Percentiles rank a stretch among this genome's conserved stretches.
Conservation (phyloP, 306 rosid species). For the Delonix regia region DNA sequence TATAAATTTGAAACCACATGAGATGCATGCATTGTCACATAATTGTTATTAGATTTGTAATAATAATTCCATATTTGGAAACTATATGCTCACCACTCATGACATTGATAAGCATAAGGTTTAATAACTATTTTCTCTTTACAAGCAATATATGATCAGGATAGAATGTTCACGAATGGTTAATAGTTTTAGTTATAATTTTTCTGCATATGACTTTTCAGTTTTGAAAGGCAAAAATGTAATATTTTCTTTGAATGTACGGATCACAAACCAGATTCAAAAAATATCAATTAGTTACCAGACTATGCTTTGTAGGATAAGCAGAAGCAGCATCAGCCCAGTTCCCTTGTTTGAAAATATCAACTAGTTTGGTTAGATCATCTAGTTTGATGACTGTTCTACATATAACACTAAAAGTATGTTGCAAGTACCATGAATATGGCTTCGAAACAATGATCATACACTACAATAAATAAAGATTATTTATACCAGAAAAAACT, state of each 20-base stretch:
- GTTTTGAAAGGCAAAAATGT: neutral
- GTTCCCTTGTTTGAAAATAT: constrained; percentile 21
- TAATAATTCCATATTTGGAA: constrained; percentile 19
- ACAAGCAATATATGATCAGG: neutral
- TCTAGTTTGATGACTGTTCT: constrained; percentile 5
- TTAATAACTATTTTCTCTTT: neutral
- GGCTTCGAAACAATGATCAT: neutral
- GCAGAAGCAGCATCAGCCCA: neutral
- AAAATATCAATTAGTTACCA: no score
- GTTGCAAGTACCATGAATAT: neutral
- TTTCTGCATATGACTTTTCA: constrained; percentile 7
- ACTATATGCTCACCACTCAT: constrained; percentile 1
- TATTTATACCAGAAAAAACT: neutral
- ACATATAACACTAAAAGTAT: constrained; percentile 2
- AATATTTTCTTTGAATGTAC: constrained; percentile 7
- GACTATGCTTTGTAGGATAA: neutral
- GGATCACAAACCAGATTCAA: neutral
- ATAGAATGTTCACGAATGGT: constrained; percentile 10
- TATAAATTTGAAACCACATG: constrained; percentile 13
- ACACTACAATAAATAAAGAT: neutral
- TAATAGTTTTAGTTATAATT: neutral
- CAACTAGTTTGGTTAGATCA: neutral
- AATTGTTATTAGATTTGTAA: neutral
- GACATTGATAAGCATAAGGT: neutral
- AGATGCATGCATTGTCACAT: neutral